Conservation (phyloP, 495 filamentous ascomycete genomes). For the Bryoglossum gracile region DNA sequence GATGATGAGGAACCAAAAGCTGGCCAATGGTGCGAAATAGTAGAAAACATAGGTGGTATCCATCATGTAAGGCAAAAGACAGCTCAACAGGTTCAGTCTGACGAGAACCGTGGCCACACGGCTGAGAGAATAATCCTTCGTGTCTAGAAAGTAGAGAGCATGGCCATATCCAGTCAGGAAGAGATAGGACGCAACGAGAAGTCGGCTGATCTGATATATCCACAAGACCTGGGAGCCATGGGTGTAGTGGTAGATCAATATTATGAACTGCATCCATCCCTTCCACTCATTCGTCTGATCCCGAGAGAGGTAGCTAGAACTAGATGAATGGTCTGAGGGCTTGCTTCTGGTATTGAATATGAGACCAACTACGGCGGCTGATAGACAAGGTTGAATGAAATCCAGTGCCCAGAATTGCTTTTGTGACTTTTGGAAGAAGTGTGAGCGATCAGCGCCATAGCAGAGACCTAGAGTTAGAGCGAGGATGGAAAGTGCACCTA, state of each 20-base stretch:
- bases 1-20: conserved; percentile 54
- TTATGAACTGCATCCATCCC: conserved; percentile 54
- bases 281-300: conserved; percentile 58
- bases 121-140: conserved; percentile 45
- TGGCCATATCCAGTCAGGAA: conserved; percentile 57
- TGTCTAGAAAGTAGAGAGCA: conserved; percentile 47
- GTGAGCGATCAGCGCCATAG: conserved; percentile 50
- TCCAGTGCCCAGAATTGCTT: conserved; percentile 38
- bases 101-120: conserved; percentile 43
- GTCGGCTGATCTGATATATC: conserved; percentile 46
- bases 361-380: conserved; percentile 32
- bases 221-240: conserved; percentile 41
- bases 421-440: conserved; percentile 47
- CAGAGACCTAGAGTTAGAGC: conserved; percentile 39
- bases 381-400: conserved; percentile 33
- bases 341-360: conserved; percentile 30
- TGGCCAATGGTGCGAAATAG: conserved; percentile 51
- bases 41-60: conserved; percentile 49
- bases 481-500: conserved; percentile 23
- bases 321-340: conserved; percentile 8
- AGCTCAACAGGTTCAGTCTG: conserved; percentile 48
- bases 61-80: conserved; percentile 49
- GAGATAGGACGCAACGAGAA: conserved; percentile 53
- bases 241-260: conserved; percentile 53
- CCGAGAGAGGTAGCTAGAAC: conserved; percentile 39